Percentiles rank a stretch among this genome's conserved stretches.
Conservation (phyloP, 345 rosid genomes). For the Gossypium stocksii region DNA sequence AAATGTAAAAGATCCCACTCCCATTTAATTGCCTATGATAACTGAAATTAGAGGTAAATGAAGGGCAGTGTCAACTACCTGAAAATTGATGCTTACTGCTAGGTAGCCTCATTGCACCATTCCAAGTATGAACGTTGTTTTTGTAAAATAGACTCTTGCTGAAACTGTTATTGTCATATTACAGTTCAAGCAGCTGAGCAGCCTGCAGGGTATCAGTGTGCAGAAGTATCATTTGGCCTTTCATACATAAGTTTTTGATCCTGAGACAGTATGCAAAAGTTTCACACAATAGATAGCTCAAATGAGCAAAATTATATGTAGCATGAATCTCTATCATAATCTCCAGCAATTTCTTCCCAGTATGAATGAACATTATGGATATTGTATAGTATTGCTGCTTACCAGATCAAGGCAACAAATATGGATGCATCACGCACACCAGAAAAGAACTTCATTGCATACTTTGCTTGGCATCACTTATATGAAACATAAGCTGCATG, state of each 20-base stretch:
- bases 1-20: background rate
- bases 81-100: no score
- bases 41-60: background rate
- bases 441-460: constrained; percentile 13
- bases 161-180: background rate
- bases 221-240: background rate
- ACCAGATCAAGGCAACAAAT: background rate
- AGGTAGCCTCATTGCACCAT: background rate
- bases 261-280: background rate
- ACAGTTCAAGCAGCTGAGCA: background rate
- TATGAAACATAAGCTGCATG: constrained; percentile 72
- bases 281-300: background rate
- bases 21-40: background rate
- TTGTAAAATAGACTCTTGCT: background rate
- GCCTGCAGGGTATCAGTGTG: background rate
- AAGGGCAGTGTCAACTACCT: background rate
- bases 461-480: constrained; percentile 42
- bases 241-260: background rate
- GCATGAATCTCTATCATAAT: background rate
- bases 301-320: background rate
- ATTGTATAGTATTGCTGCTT: background rate
- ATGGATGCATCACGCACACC: constrained; percentile 24
- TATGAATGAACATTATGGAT: background rate
- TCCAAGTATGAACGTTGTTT: background rate
- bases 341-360: background rate